phyloP scores from a whole-genome alignment of 2,329 filamentous ascomycete genomes.

The Epichloe elymi region DNA sequence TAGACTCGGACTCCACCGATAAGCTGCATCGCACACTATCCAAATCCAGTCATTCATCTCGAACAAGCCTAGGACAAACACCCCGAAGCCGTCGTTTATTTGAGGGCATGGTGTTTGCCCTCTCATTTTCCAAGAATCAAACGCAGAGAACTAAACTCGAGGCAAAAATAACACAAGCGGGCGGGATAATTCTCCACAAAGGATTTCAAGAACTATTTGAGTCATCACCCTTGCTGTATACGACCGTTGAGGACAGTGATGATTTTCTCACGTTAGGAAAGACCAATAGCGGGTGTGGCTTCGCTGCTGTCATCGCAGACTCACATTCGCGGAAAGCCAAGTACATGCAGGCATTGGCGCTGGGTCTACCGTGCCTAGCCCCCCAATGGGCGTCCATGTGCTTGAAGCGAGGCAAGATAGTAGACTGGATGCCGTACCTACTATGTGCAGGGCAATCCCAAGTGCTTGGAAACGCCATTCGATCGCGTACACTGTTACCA shows the following conservation, averaged over 20 bases:
- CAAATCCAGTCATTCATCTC: slow-evolving; percentile 15
- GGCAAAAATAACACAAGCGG: slow-evolving; percentile 52
- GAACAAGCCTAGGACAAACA: slow-evolving; percentile 15
- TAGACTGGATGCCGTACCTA: slow-evolving; percentile 71
- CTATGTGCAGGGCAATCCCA: slow-evolving; percentile 72
- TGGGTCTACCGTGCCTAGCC: slow-evolving; percentile 77
- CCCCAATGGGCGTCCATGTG: slow-evolving; percentile 69
- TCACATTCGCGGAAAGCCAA: slow-evolving; percentile 77
- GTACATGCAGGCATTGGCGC: slow-evolving; percentile 85
- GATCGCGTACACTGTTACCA: slow-evolving; percentile 54
- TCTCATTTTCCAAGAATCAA: slow-evolving; percentile 48
- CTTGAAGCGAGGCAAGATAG: slow-evolving; percentile 41
- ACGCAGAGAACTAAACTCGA: slow-evolving; percentile 35
- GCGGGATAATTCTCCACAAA: slow-evolving; percentile 55
- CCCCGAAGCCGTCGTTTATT: slow-evolving; percentile 39
- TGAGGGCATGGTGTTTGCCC: slow-evolving; percentile 71
- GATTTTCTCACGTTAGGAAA: slow-evolving; percentile 38
- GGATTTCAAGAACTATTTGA: slow-evolving; percentile 78
- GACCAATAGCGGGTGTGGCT: slow-evolving; percentile 46
- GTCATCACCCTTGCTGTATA: slow-evolving; percentile 20
- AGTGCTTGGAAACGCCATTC: slow-evolving; percentile 62
- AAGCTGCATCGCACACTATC: slow-evolving; percentile 31
- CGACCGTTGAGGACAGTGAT: slow-evolving; percentile 17
- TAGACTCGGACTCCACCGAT: slow-evolving; percentile 33
- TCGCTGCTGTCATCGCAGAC: slow-evolving; percentile 77